These are phyloP conservation scores for Trypanosoma lewisi DNA, from an alignment of 208 protist genomes.

Conservation along the genomic window DNA sequence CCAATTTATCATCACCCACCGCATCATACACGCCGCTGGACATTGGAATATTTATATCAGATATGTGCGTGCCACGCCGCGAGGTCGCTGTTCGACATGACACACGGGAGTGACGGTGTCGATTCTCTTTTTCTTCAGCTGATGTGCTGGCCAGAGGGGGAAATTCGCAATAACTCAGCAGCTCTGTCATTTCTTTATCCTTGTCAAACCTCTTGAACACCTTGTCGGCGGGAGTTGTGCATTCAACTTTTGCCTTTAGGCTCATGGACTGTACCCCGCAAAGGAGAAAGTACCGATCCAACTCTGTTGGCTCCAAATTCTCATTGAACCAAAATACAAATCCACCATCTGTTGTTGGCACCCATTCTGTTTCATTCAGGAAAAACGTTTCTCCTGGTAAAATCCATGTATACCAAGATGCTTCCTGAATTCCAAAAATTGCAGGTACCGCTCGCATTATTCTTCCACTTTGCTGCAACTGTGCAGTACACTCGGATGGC, in stretches of 20 bases:
- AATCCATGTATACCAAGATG: slow-evolving; percentile 76
- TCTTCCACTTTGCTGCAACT: slow-evolving; percentile 50
- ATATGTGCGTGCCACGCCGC: not conserved
- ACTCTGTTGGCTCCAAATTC: slow-evolving; percentile 53
- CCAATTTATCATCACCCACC: too few species aligned
- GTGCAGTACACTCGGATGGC: slow-evolving; percentile 62
- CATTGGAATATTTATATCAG: too few species aligned
- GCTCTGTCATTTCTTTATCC: slow-evolving; percentile 21
- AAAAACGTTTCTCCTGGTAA: slow-evolving; percentile 58
- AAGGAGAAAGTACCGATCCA: slow-evolving; percentile 78
- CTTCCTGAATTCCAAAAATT: slow-evolving; percentile 35
- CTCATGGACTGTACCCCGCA: slow-evolving; percentile 51
- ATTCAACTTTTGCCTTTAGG: slow-evolving; percentile 35
- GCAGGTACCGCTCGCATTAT: slow-evolving; percentile 50
- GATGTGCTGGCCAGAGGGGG: not conserved
- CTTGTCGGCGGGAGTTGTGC: slow-evolving; percentile 50
- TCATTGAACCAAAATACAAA: slow-evolving; percentile 84
- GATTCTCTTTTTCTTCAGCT: not conserved
- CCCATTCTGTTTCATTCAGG: slow-evolving; percentile 53
- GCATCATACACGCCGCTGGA: too few species aligned
- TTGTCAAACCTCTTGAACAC: slow-evolving; percentile 44
- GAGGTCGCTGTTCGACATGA: not conserved
- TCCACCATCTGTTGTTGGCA: slow-evolving; percentile 46
- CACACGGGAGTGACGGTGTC: not conserved
- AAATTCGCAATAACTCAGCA: not conserved